Percentiles rank a stretch among this genome's conserved stretches.
These are phyloP conservation scores for Pezicula carpinea DNA, from an alignment of 2,329 filamentous ascomycete genomes.

Conservation along the genomic window DNA sequence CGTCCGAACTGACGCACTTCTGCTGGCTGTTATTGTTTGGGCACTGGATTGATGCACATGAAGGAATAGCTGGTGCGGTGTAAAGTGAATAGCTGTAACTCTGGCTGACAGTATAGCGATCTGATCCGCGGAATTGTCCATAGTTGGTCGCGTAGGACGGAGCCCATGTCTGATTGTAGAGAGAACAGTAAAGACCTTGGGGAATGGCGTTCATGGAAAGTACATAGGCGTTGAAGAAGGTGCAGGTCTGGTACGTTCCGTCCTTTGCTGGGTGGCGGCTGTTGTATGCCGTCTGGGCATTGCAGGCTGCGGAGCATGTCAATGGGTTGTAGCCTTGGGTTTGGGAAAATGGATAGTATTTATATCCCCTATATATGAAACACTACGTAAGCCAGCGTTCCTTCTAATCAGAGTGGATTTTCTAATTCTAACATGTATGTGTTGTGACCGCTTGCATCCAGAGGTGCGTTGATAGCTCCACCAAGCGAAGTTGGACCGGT, in stretches of 20 bases:
- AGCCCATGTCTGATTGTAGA: conserved; percentile 23
- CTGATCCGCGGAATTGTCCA: conserved; percentile 19
- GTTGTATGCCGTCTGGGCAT: conserved; percentile 31
- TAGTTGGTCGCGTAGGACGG: conserved; percentile 18
- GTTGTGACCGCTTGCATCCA: conserved; percentile 15
- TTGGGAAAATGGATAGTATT: background rate
- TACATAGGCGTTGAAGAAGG: conserved; percentile 35
- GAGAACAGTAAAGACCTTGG: conserved; percentile 32
- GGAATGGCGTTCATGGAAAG: conserved; percentile 29
- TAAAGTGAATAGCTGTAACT: background rate
- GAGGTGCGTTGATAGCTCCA: conserved; percentile 29
- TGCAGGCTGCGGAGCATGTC: conserved; percentile 30
- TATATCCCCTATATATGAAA: background rate
- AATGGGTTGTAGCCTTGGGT: background rate
- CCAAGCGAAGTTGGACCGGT: conserved; percentile 25
- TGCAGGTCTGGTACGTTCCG: conserved; percentile 30
- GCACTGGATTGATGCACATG: no score
- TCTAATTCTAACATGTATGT: conserved; percentile 20
- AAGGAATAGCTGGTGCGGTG: no score
- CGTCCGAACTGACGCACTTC: no score
- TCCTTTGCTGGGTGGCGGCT: conserved; percentile 21
- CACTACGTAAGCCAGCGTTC: background rate
- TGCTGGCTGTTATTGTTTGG: no score
- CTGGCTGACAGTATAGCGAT: conserved; percentile 8
- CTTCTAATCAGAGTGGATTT: no score